These are phyloP conservation scores for Escallonia rubra DNA, from an alignment of 129 eudicot genomes.

Conservation along the genomic window DNA sequence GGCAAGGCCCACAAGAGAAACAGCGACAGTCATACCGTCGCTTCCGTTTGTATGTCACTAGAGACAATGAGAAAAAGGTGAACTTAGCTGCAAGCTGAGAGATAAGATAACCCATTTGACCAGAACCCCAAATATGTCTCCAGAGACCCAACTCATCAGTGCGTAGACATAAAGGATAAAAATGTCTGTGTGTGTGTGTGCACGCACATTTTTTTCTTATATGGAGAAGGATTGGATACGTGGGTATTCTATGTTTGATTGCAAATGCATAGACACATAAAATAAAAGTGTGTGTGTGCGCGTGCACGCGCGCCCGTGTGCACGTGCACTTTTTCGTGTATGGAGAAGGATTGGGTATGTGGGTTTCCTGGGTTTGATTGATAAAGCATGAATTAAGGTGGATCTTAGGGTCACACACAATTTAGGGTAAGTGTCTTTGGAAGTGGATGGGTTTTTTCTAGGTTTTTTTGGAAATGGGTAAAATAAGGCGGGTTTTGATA, in stretches of 20 bases:
- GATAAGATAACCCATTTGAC: conserved; percentile 46
- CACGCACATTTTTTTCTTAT: no score
- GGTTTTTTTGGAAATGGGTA: not conserved
- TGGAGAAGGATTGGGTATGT: not conserved
- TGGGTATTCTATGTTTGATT: no score
- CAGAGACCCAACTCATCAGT: conserved; percentile 33
- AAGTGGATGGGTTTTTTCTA: no score
- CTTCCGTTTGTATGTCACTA: conserved; percentile 51
- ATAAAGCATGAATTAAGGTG: not conserved
- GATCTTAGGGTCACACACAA: no score
- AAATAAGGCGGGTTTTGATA: not conserved
- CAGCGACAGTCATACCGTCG: conserved; percentile 41
- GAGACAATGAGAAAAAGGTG: conserved; percentile 61
- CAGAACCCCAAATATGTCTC: not conserved
- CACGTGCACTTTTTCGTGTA: not conserved
- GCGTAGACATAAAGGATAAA: no score
- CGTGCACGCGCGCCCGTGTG: not conserved
- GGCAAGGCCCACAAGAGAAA: conserved; percentile 32
- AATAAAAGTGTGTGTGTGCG: no score
- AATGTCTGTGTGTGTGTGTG: no score
- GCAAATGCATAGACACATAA: conserved; percentile 7
- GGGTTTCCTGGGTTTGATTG: not conserved
- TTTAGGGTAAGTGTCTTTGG: no score
- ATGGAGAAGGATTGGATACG: no score
- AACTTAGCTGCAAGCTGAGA: conserved; percentile 61